Evolutionary conservation across 768 basidiomycete species (phyloP).

Genomic region (Calocera viscosa): DNA sequence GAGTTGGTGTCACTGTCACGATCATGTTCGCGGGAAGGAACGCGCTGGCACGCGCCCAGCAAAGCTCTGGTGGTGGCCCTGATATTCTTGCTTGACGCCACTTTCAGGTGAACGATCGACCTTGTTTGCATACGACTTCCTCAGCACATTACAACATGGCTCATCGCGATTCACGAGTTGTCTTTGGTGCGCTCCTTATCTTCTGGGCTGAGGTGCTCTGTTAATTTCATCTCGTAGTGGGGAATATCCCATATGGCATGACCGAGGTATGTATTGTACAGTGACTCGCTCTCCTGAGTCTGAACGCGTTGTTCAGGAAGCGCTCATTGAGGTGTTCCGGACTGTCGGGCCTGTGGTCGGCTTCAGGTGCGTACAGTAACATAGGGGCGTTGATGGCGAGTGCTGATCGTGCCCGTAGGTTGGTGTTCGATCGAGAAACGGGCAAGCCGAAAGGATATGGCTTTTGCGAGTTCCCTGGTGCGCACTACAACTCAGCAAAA

Average conservation of each 20-base stretch:
- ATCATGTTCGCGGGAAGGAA: too few relatives aligned
- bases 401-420: constrained; percentile 33
- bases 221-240: not conserved
- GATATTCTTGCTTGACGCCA: too few relatives aligned
- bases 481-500: constrained; percentile 34
- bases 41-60: too few relatives aligned
- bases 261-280: not conserved
- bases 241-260: constrained; percentile 5
- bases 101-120: too few relatives aligned
- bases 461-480: constrained; percentile 86
- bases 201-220: not conserved
- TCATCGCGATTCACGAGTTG: not conserved
- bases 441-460: constrained; percentile 91
- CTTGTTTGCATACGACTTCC: too few relatives aligned
- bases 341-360: constrained; percentile 78
- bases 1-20: too few relatives aligned
- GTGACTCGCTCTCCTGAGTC: not conserved
- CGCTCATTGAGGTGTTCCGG: constrained; percentile 78
- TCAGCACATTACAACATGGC: too few relatives aligned
- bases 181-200: not conserved
- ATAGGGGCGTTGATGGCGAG: not conserved
- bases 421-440: constrained; percentile 85
- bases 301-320: constrained; percentile 38
- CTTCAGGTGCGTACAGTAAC: constrained; percentile 45
- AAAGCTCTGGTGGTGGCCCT: too few relatives aligned